phyloP scores from a whole-genome alignment of 805 yeast genomes.

The Candida chilensis region DNA sequence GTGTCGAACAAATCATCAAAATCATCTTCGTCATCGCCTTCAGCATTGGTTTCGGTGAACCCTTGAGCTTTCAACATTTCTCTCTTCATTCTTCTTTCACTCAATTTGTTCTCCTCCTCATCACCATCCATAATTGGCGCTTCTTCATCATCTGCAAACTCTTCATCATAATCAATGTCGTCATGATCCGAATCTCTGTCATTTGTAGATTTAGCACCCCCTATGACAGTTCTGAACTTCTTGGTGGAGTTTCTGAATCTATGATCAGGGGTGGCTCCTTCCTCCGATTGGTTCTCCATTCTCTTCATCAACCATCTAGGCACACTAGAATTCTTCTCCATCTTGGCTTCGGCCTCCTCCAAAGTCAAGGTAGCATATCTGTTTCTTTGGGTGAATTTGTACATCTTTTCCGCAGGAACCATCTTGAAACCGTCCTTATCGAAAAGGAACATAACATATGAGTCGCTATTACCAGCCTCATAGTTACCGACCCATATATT shows the following conservation, averaged over 20 bases:
- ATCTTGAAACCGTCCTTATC: conserved; percentile 85
- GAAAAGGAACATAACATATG: conserved; percentile 78
- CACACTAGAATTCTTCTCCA: conserved; percentile 69
- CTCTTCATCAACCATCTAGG: conserved; percentile 97
- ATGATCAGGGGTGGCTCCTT: conserved; percentile 41
- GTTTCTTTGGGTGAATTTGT: conserved; percentile 87
- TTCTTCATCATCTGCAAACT: conserved; percentile 97
- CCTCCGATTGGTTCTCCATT: conserved; percentile 55
- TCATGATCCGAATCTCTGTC: conserved; percentile 74
- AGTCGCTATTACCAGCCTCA: conserved; percentile 82
- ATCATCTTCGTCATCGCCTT: conserved; percentile 51
- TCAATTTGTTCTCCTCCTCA: conserved; percentile 89
- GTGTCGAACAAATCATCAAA: conserved; percentile 67
- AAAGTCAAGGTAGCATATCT: conserved; percentile 87
- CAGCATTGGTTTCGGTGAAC: conserved; percentile 53
- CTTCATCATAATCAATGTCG: conserved; percentile 91
- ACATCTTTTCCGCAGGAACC: conserved; percentile 93
- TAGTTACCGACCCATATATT: conserved; percentile 94
- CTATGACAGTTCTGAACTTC: conserved; percentile 31
- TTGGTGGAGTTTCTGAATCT: conserved; percentile 25
- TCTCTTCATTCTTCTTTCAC: conserved; percentile 73
- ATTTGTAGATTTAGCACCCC: conserved; percentile 24
- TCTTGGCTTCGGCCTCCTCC: conserved; percentile 93
- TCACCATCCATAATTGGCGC: conserved; percentile 96
- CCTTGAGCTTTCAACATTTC: conserved; percentile 82